Conservation (phyloP, 2,329 filamentous ascomycete species). For the Graphium sp. region DNA sequence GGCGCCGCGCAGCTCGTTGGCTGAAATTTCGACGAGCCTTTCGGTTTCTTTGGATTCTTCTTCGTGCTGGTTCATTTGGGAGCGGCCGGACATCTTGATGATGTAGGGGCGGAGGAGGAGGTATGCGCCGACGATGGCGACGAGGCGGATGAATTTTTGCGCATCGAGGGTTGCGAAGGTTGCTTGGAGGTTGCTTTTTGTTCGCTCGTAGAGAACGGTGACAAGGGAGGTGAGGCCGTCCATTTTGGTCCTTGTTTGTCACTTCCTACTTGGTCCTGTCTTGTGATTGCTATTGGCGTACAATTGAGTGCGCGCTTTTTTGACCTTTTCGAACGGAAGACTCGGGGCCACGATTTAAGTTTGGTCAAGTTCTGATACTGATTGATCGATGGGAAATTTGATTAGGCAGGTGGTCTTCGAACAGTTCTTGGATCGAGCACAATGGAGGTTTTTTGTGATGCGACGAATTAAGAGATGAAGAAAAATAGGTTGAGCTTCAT, state of each 20-base stretch:
- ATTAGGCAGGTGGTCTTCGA: no score
- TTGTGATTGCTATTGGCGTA: no score
- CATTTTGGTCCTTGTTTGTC: slow-evolving; percentile 1
- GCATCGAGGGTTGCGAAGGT: slow-evolving; percentile 32
- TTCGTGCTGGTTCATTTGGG: slow-evolving; percentile 48
- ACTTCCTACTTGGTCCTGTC: no score
- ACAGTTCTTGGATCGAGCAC: no score
- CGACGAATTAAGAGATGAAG: no score
- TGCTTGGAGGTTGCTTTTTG: slow-evolving; percentile 26
- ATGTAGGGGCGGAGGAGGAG: slow-evolving; percentile 58
- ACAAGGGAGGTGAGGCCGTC: slow-evolving; percentile 2
- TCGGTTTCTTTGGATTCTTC: slow-evolving; percentile 30
- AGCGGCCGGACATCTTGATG: slow-evolving; percentile 46
- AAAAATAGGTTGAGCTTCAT: no score
- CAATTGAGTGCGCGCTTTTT: no score
- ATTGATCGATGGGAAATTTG: no score
- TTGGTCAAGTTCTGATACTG: no score
- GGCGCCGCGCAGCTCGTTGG: slow-evolving; percentile 46
- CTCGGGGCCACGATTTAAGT: no score
- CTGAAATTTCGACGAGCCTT: slow-evolving; percentile 35
- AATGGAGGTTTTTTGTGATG: no score
- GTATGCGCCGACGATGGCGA: slow-evolving; percentile 59
- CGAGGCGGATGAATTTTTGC: slow-evolving; percentile 48
- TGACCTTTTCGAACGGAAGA: no score
- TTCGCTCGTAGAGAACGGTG: slow-evolving; percentile 5